Evolutionary conservation across 805 yeast species (phyloP).

Genomic region (Starmerella ratchasimensis): DNA sequence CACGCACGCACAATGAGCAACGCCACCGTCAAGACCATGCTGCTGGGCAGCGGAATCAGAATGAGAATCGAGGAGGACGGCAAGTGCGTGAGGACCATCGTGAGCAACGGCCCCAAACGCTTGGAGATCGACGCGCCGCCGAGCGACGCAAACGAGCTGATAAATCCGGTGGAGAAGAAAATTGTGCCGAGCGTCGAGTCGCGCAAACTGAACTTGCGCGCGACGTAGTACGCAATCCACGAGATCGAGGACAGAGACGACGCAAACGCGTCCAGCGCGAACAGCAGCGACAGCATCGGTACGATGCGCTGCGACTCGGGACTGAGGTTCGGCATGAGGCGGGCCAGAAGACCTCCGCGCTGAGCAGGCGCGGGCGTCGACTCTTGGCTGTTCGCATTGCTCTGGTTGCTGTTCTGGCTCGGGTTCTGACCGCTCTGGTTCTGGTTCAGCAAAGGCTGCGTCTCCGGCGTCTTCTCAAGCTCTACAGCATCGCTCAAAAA

Average conservation of each 20-base stretch:
- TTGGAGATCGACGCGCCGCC: constrained; percentile 33
- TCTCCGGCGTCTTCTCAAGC: constrained; percentile 5
- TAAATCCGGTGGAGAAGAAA: constrained; percentile 49
- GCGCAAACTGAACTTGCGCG: constrained; percentile 38
- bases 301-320: constrained; percentile 21
- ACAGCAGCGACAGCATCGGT: constrained; percentile 26
- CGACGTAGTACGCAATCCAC: constrained; percentile 71
- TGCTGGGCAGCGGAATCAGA: constrained; percentile 37
- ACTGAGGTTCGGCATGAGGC: constrained; percentile 16
- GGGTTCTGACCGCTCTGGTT: background rate
- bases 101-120: constrained; percentile 58
- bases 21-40: constrained; percentile 32
- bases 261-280: constrained; percentile 64
- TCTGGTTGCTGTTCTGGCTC: background rate
- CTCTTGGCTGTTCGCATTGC: too few relatives aligned
- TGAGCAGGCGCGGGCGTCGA: background rate
- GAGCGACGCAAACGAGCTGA: constrained; percentile 49
- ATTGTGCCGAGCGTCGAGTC: constrained; percentile 51
- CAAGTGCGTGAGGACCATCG: constrained; percentile 58
- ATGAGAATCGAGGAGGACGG: constrained; percentile 58
- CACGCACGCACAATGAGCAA: constrained; percentile 44
- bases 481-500: constrained; percentile 25
- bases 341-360: constrained; percentile 1
- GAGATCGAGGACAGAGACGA: constrained; percentile 73
- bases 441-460: background rate